Evolutionary conservation across 257 asterid genomes (phyloP).

Genomic region (Solanum tacnaense): DNA sequence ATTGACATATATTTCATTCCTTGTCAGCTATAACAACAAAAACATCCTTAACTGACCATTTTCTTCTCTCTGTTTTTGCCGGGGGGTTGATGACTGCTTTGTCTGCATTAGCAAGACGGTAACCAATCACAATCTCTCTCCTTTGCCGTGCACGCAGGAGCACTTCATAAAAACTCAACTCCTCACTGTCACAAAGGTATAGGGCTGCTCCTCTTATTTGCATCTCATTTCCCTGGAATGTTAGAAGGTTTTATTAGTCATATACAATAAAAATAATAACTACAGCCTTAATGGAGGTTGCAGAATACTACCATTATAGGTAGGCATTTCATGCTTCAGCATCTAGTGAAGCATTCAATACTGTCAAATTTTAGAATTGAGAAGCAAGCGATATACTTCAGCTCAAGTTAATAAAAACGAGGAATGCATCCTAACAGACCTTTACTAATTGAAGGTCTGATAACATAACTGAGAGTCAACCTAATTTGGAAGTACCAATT

Average conservation of each 20-base stretch:
- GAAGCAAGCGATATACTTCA: not conserved
- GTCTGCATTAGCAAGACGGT: conserved; percentile 52
- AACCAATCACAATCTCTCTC: conserved; percentile 74
- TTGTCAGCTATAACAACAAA: conserved; percentile 78
- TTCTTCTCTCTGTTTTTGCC: conserved; percentile 38
- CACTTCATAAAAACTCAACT: conserved; percentile 71
- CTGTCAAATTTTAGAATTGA: not conserved
- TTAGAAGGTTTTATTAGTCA: not conserved
- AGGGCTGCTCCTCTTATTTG: conserved; percentile 74
- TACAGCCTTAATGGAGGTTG: not conserved
- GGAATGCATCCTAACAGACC: not conserved
- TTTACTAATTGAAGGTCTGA: not conserved
- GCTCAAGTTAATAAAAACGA: not conserved
- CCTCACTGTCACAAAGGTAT: conserved; percentile 56
- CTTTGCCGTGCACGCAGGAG: conserved; percentile 77
- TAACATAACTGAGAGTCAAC: not conserved
- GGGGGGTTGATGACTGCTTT: conserved; percentile 70
- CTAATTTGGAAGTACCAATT: not conserved
- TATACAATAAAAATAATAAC: not conserved
- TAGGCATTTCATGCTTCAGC: not conserved
- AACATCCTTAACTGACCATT: conserved; percentile 65
- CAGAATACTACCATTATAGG: not conserved
- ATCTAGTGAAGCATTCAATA: not conserved
- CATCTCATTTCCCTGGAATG: conserved; percentile 74
- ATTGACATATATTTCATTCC: conserved; percentile 19